Evolutionary conservation across 2,329 filamentous ascomycete genomes (phyloP), one percentile per base, ranked within the genome.

Genomic region (Penicillium palitans): DNA sequence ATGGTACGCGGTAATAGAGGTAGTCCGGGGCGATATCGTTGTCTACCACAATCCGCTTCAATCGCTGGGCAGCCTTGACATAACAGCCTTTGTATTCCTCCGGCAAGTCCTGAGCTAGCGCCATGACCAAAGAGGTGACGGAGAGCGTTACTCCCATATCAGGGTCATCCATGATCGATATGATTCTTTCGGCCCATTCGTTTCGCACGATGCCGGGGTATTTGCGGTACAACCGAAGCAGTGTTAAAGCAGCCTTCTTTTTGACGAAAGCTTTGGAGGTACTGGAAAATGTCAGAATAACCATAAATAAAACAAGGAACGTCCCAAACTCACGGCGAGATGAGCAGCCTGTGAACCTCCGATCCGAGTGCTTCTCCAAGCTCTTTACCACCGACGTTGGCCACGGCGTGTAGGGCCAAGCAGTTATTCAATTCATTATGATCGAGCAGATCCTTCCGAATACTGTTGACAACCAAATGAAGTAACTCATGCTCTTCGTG

Each of bases 1-100:
- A 99, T 1, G 95, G 95, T n/a, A 99, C 95, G 71, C 97, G 97
- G 82, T 99, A 99, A 80, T 99, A 99, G 27, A 97, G 85, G 73
- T 99, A 99, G 73, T 98, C 95, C 56, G 87, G 84, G 0, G 91
- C 86, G 70, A 91, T 95, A 67, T 99, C 93, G 63, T 89, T 89
- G 66, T 98, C 93, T 27, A 98, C 87, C 17, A 97, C 83, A 65
- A 98, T 90, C 65, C 90, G 88, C 79, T 96, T 96, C 68, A 99
- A 76, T 57, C 92, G 84, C 61, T 91, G 90, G 0, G 93, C 93
- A 33, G 93, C 93, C 78, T 98, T 99, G 63, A 92, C 88, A 73
- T 97, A 98, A 68, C 91, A 91, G 42, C 92, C 93, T 75, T 90
- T 93, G 81, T 97, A 99, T 70, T 92, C 89, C 1, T 97, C 93